phyloP scores from a whole-genome alignment of 2,329 filamentous ascomycete genomes.

The Hawksworthiomyces lignivorus region DNA sequence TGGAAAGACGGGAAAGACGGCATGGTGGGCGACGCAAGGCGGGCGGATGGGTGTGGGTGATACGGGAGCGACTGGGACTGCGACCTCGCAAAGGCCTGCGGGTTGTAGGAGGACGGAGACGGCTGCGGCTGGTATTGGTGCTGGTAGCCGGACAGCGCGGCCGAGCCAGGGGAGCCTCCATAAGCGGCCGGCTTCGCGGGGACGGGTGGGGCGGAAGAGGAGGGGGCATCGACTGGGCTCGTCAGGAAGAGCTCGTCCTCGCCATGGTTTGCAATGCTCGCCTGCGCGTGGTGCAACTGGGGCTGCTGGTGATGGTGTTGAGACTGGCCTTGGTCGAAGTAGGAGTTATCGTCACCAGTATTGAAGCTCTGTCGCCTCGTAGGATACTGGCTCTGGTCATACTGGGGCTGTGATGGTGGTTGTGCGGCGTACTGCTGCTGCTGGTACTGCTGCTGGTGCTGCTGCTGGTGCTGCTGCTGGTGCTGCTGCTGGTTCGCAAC shows the following conservation, averaged over 20 bases:
- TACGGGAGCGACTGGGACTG: constrained; percentile 43
- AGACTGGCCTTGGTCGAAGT: constrained; percentile 32
- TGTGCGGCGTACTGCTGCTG: neutral
- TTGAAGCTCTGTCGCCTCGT: constrained; percentile 64
- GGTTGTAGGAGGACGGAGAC: constrained; percentile 58
- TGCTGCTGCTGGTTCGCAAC: constrained; percentile 32
- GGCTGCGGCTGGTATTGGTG: constrained; percentile 41
- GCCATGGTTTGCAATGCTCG: constrained; percentile 18
- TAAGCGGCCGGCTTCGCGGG: constrained; percentile 26
- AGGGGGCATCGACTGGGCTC: constrained; percentile 31
- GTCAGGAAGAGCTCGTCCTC: constrained; percentile 60
- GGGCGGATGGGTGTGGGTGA: constrained; percentile 23
- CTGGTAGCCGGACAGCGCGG: constrained; percentile 42
- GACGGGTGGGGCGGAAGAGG: constrained; percentile 16
- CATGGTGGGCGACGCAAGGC: constrained; percentile 30
- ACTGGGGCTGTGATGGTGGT: constrained; percentile 2
- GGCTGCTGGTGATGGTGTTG: neutral
- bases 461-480: constrained; percentile 5
- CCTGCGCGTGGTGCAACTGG: constrained; percentile 7
- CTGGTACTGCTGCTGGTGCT: constrained; percentile 4
- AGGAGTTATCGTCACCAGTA: constrained; percentile 61
- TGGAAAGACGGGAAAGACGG: constrained; percentile 20
- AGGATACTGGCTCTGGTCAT: constrained; percentile 30
- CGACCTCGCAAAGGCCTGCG: constrained; percentile 53
- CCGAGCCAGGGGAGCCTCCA: constrained; percentile 26